Conservation (phyloP, 148 eudicot genomes). For the Vaccinium myrtillus region DNA sequence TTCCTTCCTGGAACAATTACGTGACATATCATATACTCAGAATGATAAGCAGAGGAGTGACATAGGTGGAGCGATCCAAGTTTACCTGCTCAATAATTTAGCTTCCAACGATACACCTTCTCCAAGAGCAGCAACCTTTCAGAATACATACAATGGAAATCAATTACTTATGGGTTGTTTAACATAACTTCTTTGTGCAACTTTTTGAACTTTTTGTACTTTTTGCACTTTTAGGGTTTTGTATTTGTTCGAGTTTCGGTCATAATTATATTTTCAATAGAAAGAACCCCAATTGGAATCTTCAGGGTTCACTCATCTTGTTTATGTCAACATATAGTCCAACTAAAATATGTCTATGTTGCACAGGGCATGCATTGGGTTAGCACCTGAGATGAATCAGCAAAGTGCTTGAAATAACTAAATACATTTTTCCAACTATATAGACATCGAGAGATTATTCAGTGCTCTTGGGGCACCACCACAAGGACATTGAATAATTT, state of each 20-base stretch:
- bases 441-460: background rate
- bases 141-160: background rate
- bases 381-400: background rate
- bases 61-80: slow-evolving; percentile 12
- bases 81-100: slow-evolving; percentile 87
- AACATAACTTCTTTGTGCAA: no score
- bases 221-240: no score
- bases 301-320: background rate
- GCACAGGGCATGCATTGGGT: background rate
- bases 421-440: background rate
- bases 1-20: slow-evolving; percentile 74
- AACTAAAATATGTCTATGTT: background rate
- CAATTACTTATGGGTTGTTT: background rate
- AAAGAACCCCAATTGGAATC: background rate
- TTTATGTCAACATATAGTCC: background rate
- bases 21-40: slow-evolving; percentile 24
- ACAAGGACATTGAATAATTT: no score
- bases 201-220: no score
- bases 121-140: slow-evolving; percentile 91
- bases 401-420: background rate
- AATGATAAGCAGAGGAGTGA: slow-evolving; percentile 23
- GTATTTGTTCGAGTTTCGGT: no score
- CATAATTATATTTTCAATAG: background rate
- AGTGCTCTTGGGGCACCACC: no score
- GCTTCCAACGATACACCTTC: slow-evolving; percentile 98